phyloP scores from a whole-genome alignment of 2,329 filamentous ascomycete genomes.

The Lizonia empirigonia region DNA sequence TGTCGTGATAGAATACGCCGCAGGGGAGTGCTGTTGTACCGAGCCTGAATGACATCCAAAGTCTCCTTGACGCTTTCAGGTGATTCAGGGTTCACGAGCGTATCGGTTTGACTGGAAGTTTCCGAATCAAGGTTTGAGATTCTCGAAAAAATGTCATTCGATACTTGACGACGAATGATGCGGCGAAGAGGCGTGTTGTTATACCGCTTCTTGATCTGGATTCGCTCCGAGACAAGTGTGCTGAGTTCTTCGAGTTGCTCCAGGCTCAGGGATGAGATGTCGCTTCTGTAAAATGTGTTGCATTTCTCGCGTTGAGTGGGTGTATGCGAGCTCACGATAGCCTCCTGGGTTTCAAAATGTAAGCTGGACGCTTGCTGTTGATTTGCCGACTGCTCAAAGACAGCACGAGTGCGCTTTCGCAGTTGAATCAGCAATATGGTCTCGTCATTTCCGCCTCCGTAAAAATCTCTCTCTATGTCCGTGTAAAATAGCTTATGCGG shows the following conservation, averaged over 20 bases:
- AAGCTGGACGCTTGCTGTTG: not conserved
- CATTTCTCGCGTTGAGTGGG: not conserved
- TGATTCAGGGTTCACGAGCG: not conserved
- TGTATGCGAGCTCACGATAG: not conserved
- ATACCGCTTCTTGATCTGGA: constrained; percentile 10
- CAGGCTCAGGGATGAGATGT: not conserved
- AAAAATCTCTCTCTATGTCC: too few relatives aligned
- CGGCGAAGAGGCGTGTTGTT: constrained; percentile 14
- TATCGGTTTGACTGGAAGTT: constrained; percentile 1
- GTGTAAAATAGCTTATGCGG: not conserved
- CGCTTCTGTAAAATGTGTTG: not conserved
- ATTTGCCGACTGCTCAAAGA: not conserved
- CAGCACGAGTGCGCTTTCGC: constrained; percentile 3
- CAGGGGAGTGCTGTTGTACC: constrained; percentile 6
- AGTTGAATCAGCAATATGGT: constrained; percentile 8
- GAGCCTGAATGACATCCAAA: not conserved
- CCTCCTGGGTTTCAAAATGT: not conserved
- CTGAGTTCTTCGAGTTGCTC: constrained; percentile 7
- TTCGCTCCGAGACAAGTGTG: not conserved
- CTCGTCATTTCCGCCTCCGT: not conserved
- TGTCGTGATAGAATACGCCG: constrained; percentile 8
- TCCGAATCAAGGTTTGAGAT: not conserved
- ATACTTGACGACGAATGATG: not conserved
- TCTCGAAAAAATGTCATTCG: not conserved
- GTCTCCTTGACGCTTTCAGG: not conserved